Evolutionary conservation across 1,284 basidiomycete genomes (phyloP), one percentile per base, ranked within the genome.

Genomic region (Volvariella surrecta): DNA sequence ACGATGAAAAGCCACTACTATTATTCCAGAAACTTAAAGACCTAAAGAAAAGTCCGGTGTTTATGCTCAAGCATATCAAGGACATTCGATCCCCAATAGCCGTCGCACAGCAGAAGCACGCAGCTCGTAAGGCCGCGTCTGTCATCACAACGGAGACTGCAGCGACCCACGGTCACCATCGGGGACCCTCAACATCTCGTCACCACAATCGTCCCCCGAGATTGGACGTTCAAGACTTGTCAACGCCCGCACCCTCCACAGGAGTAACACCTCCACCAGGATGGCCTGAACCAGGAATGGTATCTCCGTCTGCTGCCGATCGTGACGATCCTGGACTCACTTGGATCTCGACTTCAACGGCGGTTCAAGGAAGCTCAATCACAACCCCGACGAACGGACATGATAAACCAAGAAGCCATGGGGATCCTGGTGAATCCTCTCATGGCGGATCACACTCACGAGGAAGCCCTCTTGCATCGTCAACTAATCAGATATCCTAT

Each of bases 11-110:
- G 60, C 96, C 96, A 0, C 69, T 99, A 37, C 71, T 98, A 30
- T 78, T 99, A 28, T 98, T 98, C 70, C 95, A 99, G 62, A 92
- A 89, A 60, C 77, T 99, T 40, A 99, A 99, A 61, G 96, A 99
- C 54, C 82, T 85, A 3, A 92, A 93, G 60, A 96, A 97, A 66
- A 93, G 94, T 50, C 94, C 96, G 0, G 93, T 97, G 8, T 99
- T 99, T 63, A 98, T 98, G 92, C 79, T 99, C 32, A 88, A 97
- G 46, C 94, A 98, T 55, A 96, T 99, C 59, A 93, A 92, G 56
- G 96, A 99, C 56, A 96, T 99, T 51, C 88, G 92, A 43, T 96
- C 91, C 13, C 96, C 96, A 0, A 97, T 96, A 47, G 89, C 83
- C 1, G 89, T 96, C 22, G 94, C 93, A 6, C 86, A 92, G 54